These are phyloP conservation scores for Phytophthora multivora DNA, from an alignment of 352 stramenopile genomes.

Conservation along the genomic window DNA sequence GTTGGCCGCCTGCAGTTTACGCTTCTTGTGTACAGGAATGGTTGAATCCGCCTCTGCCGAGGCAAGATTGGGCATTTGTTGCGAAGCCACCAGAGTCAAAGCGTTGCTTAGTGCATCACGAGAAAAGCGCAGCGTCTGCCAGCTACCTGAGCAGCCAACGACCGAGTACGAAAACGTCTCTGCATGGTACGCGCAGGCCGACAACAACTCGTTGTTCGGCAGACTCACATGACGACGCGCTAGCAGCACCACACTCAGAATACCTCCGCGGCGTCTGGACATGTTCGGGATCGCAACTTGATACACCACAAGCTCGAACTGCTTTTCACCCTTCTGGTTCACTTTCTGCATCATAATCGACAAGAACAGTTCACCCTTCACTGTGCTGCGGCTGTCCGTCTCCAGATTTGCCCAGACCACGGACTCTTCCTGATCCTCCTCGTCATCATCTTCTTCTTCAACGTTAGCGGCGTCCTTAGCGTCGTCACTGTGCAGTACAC, in stretches of 20 bases:
- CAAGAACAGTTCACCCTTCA: slow-evolving; percentile 70
- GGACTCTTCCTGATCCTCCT: slow-evolving; percentile 18
- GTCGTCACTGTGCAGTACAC: slow-evolving; percentile 52
- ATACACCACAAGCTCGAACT: slow-evolving; percentile 63
- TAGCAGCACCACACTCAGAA: slow-evolving; percentile 36
- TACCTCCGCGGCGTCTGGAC: slow-evolving; percentile 35
- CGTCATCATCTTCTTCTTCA: slow-evolving; percentile 29
- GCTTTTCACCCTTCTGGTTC: slow-evolving; percentile 27
- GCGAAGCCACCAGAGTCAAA: slow-evolving; percentile 45
- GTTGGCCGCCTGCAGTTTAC: slow-evolving; percentile 50
- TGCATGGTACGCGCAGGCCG: slow-evolving; percentile 68
- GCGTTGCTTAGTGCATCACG: slow-evolving; percentile 53
- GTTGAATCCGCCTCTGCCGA: slow-evolving; percentile 24
- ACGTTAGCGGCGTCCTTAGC: slow-evolving; percentile 26
- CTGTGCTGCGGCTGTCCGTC: slow-evolving; percentile 55
- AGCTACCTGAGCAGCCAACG: slow-evolving; percentile 58
- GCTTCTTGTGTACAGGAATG: slow-evolving; percentile 61
- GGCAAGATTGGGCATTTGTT: slow-evolving; percentile 46
- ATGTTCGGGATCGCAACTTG: slow-evolving; percentile 45
- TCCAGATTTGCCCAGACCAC: slow-evolving; percentile 64
- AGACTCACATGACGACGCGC: slow-evolving; percentile 39
- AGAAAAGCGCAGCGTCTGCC: slow-evolving; percentile 51
- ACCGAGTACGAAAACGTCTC: slow-evolving; percentile 76
- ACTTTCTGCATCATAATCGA: slow-evolving; percentile 57
- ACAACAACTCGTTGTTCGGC: slow-evolving; percentile 36